phyloP scores from a whole-genome alignment of 2,329 filamentous ascomycete species.

The Pleomassaria siparia region DNA sequence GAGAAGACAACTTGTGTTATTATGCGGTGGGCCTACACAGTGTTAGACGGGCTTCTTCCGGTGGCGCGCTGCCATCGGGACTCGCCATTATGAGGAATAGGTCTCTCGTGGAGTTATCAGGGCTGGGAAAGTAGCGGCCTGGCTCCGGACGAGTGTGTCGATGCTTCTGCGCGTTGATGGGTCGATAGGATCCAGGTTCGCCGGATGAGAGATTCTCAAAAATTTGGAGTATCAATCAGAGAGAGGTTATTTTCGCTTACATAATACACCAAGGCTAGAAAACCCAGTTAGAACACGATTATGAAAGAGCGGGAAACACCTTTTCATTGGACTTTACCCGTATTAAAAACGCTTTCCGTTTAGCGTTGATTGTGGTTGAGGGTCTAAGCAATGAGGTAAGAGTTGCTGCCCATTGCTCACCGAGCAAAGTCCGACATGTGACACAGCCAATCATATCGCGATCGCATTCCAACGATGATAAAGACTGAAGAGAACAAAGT shows the following conservation, averaged over 20 bases:
- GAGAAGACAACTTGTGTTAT: conserved; percentile 91
- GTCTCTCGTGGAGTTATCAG: neutral
- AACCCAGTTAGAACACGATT: too few relatives aligned
- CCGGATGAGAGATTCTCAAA: conserved; percentile 19
- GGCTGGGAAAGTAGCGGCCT: neutral
- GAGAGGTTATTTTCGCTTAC: too few relatives aligned
- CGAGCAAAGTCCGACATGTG: conserved; percentile 20
- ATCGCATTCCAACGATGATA: conserved; percentile 23
- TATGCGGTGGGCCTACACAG: conserved; percentile 80
- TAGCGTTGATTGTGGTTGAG: too few relatives aligned
- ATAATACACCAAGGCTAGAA: too few relatives aligned
- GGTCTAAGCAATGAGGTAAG: too few relatives aligned
- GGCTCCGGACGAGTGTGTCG: neutral
- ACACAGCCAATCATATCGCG: conserved; percentile 31
- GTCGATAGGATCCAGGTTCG: conserved; percentile 9
- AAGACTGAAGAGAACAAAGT: neutral
- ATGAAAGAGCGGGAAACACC: too few relatives aligned
- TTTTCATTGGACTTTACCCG: too few relatives aligned
- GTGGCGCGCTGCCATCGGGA: conserved; percentile 2
- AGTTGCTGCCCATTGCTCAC: conserved; percentile 21
- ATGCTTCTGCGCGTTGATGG: neutral
- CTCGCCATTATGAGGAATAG: conserved; percentile 30
- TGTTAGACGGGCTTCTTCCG: conserved; percentile 22
- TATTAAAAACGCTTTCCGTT: too few relatives aligned
- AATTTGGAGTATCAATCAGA: too few relatives aligned